Base-by-base conservation (phyloP, 805 yeast species). In the Candida argentea region DNA sequence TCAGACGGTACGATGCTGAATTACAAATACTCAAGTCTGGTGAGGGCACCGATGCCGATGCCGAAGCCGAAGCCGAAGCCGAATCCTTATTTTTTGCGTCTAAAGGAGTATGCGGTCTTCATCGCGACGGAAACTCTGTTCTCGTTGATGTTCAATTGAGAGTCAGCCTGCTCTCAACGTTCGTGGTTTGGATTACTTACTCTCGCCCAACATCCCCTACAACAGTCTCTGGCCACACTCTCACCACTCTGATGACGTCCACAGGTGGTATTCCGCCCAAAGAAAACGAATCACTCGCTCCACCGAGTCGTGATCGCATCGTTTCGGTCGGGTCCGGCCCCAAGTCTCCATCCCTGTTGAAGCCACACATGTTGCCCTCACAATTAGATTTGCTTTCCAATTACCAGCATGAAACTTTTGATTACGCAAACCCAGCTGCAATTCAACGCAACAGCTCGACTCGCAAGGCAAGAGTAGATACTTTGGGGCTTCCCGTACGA, bases 131-230 rank as follows among this genome's bases (percentile, higher is more conserved):
- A 0, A 60, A 70, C 14, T 29, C 40, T 3, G 55, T 86, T 16
- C 67, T 65, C 31, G 65, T 87, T 22, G 96, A 87, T 53, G 71
- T 83, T 9, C 96, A 87, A 51, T 47, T 89, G 28, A 65, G 95
- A 32, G 82, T 83, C 3, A 61, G 82, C 17, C 66, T 71, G 13
- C 44, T 59, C 9, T 74, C 70, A 12, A 61, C 75, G 5, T 66
- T 68, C 29, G 74, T 83, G 3, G 52, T 87, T 13, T 89, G 96
- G 96, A 67, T 89, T 7, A 84, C 95, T 0, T 86, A 82, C 47
- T 77, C 89, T 1, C 73, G 89, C 42, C 51, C 36, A 28, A 36
- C n/a, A n/a, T n/a, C n/a, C n/a, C n/a, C n/a, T n/a, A n/a, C n/a
- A n/a, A n/a, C n/a, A n/a, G n/a, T n/a, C n/a, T n/a, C n/a, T n/a